Conservation (phyloP, 805 yeast species). For the Saturnispora bothae region DNA sequence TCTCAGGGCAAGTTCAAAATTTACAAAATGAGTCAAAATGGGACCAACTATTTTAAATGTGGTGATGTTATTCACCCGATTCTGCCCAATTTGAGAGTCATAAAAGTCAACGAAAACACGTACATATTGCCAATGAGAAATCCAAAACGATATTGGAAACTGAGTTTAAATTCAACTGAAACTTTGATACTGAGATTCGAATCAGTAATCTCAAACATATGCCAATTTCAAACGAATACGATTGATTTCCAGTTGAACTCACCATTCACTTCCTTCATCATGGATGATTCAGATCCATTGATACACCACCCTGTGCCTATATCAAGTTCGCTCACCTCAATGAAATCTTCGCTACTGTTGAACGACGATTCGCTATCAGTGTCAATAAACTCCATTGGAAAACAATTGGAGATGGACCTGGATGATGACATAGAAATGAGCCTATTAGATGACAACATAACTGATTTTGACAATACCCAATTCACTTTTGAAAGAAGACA, state of each 20-base stretch:
- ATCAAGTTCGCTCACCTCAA: slow-evolving; percentile 4
- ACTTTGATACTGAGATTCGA: too few species aligned
- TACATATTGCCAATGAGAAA: slow-evolving; percentile 58
- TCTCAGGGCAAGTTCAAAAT: slow-evolving; percentile 53
- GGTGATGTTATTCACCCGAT: slow-evolving; percentile 68
- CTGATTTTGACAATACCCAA: slow-evolving; percentile 2
- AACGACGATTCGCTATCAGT: slow-evolving; percentile 2
- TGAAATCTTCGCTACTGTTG: slow-evolving; percentile 9
- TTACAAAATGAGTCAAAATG: slow-evolving; percentile 42
- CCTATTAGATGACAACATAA: not conserved
- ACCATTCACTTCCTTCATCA: slow-evolving; percentile 9
- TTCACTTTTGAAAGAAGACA: not conserved
- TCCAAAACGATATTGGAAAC: slow-evolving; percentile 69
- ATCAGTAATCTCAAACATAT: slow-evolving; percentile 12
- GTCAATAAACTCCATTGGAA: slow-evolving; percentile 6
- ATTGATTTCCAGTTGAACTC: slow-evolving; percentile 6
- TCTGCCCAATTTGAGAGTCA: slow-evolving; percentile 49
- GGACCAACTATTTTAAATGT: slow-evolving; percentile 52
- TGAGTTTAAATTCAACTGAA: slow-evolving; percentile 31
- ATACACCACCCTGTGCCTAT: slow-evolving; percentile 10
- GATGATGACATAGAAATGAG: slow-evolving; percentile 3
- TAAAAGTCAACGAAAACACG: slow-evolving; percentile 37
- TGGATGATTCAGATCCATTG: not conserved
- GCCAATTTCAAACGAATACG: slow-evolving; percentile 11
- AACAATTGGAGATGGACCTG: slow-evolving; percentile 5